These are phyloP conservation scores for Gnetum montanum DNA, from an alignment of 75 land plant genomes.

Conservation along the genomic window DNA sequence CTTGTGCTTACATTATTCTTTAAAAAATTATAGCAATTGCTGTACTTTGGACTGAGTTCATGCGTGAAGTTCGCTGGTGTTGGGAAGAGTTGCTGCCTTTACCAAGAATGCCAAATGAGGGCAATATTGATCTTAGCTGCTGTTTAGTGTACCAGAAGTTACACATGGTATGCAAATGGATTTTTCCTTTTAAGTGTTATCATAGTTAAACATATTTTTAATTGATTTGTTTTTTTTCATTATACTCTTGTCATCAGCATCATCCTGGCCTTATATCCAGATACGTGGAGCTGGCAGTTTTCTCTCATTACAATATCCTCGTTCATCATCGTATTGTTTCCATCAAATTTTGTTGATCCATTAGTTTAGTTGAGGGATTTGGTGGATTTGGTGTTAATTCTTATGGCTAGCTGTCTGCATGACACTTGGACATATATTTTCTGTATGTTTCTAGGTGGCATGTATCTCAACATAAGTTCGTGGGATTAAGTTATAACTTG, in stretches of 20 bases:
- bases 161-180: slow-evolving; percentile 72
- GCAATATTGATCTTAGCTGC: slow-evolving; percentile 55
- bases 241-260: not conserved
- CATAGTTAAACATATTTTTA: too few relatives aligned
- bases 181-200: not conserved
- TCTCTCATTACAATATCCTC: too few relatives aligned
- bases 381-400: too few relatives aligned
- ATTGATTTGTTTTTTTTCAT: not conserved
- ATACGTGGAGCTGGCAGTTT: not conserved
- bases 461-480: too few relatives aligned
- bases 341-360: too few relatives aligned
- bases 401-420: too few relatives aligned
- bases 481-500: too few relatives aligned
- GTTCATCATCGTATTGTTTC: too few relatives aligned
- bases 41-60: slow-evolving; percentile 89
- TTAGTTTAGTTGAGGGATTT: too few relatives aligned
- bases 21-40: slow-evolving; percentile 79
- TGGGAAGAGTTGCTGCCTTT: slow-evolving; percentile 92
- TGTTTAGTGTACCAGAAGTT: slow-evolving; percentile 89
- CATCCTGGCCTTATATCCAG: not conserved
- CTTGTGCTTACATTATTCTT: too few relatives aligned
- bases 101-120: slow-evolving; percentile 52
- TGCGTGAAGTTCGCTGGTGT: slow-evolving; percentile 93
- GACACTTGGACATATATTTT: too few relatives aligned
- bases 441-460: too few relatives aligned